phyloP scores from a whole-genome alignment of 2,329 filamentous ascomycete genomes.

The Trichoderma sp. region DNA sequence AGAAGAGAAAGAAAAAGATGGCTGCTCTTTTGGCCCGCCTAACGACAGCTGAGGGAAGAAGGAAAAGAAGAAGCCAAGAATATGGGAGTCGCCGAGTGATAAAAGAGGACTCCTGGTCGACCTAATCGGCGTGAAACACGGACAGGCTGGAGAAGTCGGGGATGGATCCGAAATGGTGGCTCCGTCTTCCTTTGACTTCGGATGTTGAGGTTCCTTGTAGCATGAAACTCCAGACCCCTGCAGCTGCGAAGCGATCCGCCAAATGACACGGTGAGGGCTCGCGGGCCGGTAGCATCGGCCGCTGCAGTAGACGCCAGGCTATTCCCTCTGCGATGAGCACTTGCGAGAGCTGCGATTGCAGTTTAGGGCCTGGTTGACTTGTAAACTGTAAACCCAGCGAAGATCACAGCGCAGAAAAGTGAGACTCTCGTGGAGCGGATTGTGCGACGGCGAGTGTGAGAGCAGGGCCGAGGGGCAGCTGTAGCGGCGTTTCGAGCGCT shows the following conservation, averaged over 20 bases:
- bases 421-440: conserved; percentile 14
- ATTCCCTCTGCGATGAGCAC: not conserved
- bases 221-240: conserved; percentile 19
- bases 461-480: conserved; percentile 18
- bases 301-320: not conserved
- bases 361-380: not conserved
- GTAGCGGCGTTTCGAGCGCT: conserved; percentile 21
- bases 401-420: not conserved
- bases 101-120: conserved; percentile 13
- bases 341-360: not conserved
- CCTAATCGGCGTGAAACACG: conserved; percentile 8
- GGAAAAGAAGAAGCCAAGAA: conserved; percentile 21
- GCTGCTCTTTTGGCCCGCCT: conserved; percentile 22
- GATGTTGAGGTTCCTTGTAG: conserved; percentile 17
- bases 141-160: not conserved
- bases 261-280: not conserved
- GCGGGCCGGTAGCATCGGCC: not conserved
- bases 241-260: conserved; percentile 8
- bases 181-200: conserved; percentile 13
- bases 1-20: conserved; percentile 24
- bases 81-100: conserved; percentile 12
- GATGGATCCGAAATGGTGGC: conserved; percentile 7
- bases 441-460: conserved; percentile 23
- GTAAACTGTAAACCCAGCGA: not conserved
- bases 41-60: conserved; percentile 24